Percentiles rank a stretch among this genome's conserved stretches.
Conservation (phyloP, 2,329 filamentous ascomycete species). For the Hymenoscyphus linearis region DNA sequence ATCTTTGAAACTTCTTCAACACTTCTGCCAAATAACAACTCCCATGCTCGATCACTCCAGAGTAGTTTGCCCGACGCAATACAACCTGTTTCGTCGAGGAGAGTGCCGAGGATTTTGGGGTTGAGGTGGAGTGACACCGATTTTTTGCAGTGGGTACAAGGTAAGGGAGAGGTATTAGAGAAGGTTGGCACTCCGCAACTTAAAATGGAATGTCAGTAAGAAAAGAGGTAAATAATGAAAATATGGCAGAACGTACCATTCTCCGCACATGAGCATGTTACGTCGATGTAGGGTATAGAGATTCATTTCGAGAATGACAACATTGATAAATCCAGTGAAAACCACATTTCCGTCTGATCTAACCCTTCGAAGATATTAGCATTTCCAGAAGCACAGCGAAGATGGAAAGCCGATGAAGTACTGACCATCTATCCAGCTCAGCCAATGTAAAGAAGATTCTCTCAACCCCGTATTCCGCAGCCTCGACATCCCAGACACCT, state of each 20-base stretch:
- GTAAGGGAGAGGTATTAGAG: constrained; percentile 39
- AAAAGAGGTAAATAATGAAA: neutral
- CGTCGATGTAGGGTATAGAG: constrained; percentile 24
- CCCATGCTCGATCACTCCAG: constrained; percentile 49
- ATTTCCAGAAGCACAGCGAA: neutral
- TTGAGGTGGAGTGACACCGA: constrained; percentile 34
- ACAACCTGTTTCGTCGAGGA: constrained; percentile 51
- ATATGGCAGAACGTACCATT: constrained; percentile 34
- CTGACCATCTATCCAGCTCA: constrained; percentile 38
- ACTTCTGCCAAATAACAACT: constrained; percentile 41
- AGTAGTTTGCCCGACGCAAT: constrained; percentile 47
- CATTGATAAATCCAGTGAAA: constrained; percentile 38
- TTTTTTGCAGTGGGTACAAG: constrained; percentile 37
- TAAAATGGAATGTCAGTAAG: neutral
- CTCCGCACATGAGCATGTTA: constrained; percentile 36
- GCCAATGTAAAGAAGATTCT: constrained; percentile 38
- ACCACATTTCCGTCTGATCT: constrained; percentile 29
- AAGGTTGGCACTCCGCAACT: constrained; percentile 51
- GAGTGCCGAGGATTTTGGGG: constrained; percentile 36
- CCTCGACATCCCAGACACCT: constrained; percentile 35
- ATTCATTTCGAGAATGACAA: constrained; percentile 28
- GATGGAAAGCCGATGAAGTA: neutral
- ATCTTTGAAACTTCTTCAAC: constrained; percentile 37
- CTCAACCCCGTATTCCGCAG: constrained; percentile 30
- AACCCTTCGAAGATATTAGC: constrained; percentile 22